phyloP scores from a whole-genome alignment of 306 rosid genomes.

The Quercus agrifolia region DNA sequence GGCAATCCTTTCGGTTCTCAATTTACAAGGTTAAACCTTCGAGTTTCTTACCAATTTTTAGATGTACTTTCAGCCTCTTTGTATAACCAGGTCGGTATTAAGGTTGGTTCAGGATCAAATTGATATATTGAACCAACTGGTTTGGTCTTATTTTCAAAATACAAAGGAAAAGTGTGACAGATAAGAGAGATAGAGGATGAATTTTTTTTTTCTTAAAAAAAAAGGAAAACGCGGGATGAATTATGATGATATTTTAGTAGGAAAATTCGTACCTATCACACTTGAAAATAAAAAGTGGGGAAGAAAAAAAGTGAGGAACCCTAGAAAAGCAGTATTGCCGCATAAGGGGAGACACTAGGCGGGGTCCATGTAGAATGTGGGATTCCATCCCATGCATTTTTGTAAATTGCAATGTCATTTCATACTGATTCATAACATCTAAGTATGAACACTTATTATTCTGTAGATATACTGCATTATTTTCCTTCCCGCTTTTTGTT shows the following conservation, averaged over 20 bases:
- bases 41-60: too few relatives aligned
- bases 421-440: constrained; percentile 10
- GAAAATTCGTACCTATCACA: not conserved
- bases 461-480: too few relatives aligned
- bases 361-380: constrained; percentile 61
- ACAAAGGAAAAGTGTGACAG: not conserved
- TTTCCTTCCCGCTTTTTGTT: too few relatives aligned
- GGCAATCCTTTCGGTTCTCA: too few relatives aligned
- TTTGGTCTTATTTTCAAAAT: too few relatives aligned
- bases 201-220: too few relatives aligned
- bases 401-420: constrained; percentile 32
- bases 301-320: constrained; percentile 1
- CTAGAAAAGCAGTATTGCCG: constrained; percentile 47
- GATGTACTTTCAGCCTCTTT: too few relatives aligned
- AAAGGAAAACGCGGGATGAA: not conserved
- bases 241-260: constrained; percentile 9
- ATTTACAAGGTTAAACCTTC: too few relatives aligned
- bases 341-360: constrained; percentile 56
- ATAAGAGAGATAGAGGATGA: not conserved
- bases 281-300: not conserved
- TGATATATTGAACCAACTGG: too few relatives aligned
- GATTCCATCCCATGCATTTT: constrained; percentile 43
- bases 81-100: too few relatives aligned
- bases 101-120: too few relatives aligned
- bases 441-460: too few relatives aligned